Conservation (phyloP, 345 rosid species). For the Isatis tinctoria region DNA sequence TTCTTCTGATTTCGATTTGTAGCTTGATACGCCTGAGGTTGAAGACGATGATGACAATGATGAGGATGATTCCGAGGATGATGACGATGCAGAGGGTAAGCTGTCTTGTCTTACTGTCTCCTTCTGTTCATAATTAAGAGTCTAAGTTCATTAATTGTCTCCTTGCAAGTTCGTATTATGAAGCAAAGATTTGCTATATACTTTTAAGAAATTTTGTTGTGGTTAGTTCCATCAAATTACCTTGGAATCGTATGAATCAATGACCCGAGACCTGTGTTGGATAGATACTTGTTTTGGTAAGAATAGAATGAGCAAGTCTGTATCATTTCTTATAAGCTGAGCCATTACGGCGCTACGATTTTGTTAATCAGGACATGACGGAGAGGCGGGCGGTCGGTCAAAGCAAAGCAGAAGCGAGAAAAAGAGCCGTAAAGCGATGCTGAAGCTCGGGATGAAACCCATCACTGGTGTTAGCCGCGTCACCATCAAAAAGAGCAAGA, state of each 20-base stretch:
- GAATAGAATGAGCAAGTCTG: not conserved
- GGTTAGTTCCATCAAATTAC: too few species aligned
- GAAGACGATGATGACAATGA: slow-evolving; percentile 68
- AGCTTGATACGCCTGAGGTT: slow-evolving; percentile 61
- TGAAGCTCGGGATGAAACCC: slow-evolving; percentile 88
- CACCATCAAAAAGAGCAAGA: slow-evolving; percentile 81
- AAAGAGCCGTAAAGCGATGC: slow-evolving; percentile 87
- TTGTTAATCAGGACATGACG: slow-evolving; percentile 38
- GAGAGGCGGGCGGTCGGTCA: slow-evolving; percentile 53
- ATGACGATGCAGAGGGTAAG: slow-evolving; percentile 52
- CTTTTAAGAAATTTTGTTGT: too few species aligned
- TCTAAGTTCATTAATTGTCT: not conserved
- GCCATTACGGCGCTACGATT: not conserved
- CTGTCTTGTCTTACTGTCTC: not conserved
- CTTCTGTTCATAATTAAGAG: not conserved
- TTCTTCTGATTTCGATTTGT: not conserved
- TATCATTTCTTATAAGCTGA: not conserved
- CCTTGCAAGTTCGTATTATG: not conserved
- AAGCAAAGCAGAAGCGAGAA: slow-evolving; percentile 92
- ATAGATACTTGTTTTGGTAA: not conserved
- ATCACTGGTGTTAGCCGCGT: slow-evolving; percentile 77
- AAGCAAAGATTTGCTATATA: too few species aligned
- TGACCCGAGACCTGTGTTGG: not conserved
- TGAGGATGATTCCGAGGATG: slow-evolving; percentile 64
- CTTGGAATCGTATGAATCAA: too few species aligned